A percentile compares a stretch with the other conserved stretches of the same genome.
phyloP scores from a whole-genome alignment of 208 protist genomes.

The Jaenimonas drosophilae region DNA sequence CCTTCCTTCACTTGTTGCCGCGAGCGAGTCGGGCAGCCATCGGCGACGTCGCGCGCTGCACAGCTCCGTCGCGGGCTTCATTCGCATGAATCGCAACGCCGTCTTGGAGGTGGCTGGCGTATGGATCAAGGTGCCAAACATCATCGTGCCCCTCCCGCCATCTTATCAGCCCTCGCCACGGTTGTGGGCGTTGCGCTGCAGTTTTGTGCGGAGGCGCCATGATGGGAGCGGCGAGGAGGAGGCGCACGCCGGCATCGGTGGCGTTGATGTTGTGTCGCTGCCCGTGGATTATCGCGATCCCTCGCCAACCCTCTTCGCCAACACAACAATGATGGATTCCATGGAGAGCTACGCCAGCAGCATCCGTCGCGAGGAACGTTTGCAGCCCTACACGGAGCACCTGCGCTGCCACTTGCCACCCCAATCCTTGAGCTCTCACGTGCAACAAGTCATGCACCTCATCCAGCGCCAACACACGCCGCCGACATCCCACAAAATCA shows the following conservation, averaged over 20 bases:
- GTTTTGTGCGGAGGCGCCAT: constrained; percentile 10
- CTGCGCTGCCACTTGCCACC: not conserved
- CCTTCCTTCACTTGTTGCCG: constrained; percentile 23
- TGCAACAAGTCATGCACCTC: constrained; percentile 7
- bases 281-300: constrained; percentile 1
- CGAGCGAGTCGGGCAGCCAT: constrained; percentile 15
- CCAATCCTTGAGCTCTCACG: constrained; percentile 7
- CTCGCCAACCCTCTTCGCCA: too few species aligned
- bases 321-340: too few species aligned
- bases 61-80: constrained; percentile 23
- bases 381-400: constrained; percentile 17
- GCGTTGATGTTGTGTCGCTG: not conserved
- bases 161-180: constrained; percentile 35
- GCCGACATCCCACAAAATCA: constrained; percentile 9
- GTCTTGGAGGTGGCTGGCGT: constrained; percentile 40
- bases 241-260: not conserved
- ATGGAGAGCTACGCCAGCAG: not conserved
- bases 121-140: constrained; percentile 41
- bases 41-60: constrained; percentile 22
- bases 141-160: constrained; percentile 4
- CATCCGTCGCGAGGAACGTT: constrained; percentile 3
- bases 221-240: not conserved
- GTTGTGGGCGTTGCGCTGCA: constrained; percentile 53
- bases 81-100: constrained; percentile 23
- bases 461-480: constrained; percentile 10